Conservation (phyloP, 495 filamentous ascomycete species). For the Aspergillus incahuasiensis region DNA sequence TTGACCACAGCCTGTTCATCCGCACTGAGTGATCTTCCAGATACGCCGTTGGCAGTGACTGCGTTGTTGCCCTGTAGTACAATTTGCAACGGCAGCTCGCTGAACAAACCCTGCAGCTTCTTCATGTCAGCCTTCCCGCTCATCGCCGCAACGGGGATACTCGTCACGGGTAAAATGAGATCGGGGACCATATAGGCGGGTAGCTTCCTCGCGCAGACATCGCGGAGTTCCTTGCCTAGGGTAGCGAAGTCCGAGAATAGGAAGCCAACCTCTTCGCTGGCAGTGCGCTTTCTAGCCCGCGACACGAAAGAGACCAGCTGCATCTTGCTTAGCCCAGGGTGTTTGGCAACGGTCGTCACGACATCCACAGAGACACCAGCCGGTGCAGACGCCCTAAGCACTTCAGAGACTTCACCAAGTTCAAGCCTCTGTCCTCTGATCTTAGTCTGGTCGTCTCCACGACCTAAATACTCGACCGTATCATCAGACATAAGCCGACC, state of each 20-base stretch:
- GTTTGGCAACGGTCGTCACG: conserved; percentile 39
- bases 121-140: conserved; percentile 51
- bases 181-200: conserved; percentile 54
- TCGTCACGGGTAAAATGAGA: conserved; percentile 41
- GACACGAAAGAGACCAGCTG: conserved; percentile 42
- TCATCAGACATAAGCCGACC: conserved; percentile 44
- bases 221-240: conserved; percentile 26
- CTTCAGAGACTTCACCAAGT: conserved; percentile 66
- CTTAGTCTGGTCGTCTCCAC: conserved; percentile 75
- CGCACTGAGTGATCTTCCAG: conserved; percentile 10
- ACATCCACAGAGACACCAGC: conserved; percentile 27
- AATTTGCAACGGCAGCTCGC: conserved; percentile 15
- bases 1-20: conserved; percentile 22
- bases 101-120: conserved; percentile 31
- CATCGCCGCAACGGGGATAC: conserved; percentile 35
- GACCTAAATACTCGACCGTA: conserved; percentile 61
- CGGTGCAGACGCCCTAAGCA: conserved; percentile 36
- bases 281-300: conserved; percentile 3
- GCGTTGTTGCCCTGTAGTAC: conserved; percentile 22
- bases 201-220: conserved; percentile 36
- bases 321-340: conserved; percentile 36
- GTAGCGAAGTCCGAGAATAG: conserved; percentile 22
- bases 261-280: conserved; percentile 8
- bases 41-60: not conserved
- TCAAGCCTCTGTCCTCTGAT: conserved; percentile 74